These are phyloP conservation scores for Megacollybia platyphylla DNA, from an alignment of 1,284 basidiomycete species.

Conservation along the genomic window DNA sequence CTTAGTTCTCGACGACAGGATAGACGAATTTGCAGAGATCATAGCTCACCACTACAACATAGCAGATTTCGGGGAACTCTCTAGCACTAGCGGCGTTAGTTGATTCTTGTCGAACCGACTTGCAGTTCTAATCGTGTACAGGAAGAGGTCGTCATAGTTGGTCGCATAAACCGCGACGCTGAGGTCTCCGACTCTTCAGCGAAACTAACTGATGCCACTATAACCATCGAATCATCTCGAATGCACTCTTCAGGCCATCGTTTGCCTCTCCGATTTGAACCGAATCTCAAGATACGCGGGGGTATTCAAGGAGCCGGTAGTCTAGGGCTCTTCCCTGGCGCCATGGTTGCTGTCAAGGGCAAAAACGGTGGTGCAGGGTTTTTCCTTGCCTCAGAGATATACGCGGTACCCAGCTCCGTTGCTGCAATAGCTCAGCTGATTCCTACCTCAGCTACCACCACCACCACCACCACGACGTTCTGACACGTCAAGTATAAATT, in stretches of 20 bases:
- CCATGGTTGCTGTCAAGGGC: conserved; percentile 80
- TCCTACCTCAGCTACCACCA: conserved; percentile 31
- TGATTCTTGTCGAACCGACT: conserved; percentile 4
- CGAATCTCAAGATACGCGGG: conserved; percentile 54
- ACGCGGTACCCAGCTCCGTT: conserved; percentile 40
- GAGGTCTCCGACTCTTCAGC: conserved; percentile 35
- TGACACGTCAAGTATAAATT: conserved; percentile 18
- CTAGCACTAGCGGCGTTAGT: conserved; percentile 56
- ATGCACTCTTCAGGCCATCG: conserved; percentile 63
- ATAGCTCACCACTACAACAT: conserved; percentile 62
- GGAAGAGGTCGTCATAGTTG: conserved; percentile 70
- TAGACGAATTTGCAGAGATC: conserved; percentile 72
- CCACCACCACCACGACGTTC: conserved; percentile 29
- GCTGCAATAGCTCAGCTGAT: conserved; percentile 2
- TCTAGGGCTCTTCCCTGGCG: conserved; percentile 80
- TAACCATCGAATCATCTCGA: conserved; percentile 75
- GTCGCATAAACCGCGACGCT: conserved; percentile 68
- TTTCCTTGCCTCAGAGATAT: conserved; percentile 77
- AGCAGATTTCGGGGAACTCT: conserved; percentile 67
- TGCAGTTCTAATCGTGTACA: conserved; percentile 15
- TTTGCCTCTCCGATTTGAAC: conserved; percentile 60
- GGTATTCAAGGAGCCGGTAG: conserved; percentile 52
- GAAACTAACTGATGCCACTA: conserved; percentile 64
- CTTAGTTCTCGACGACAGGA: conserved; percentile 67
- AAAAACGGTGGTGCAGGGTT: conserved; percentile 83